phyloP scores from a whole-genome alignment of 305 asterid species.

The Fraxinus greggii region DNA sequence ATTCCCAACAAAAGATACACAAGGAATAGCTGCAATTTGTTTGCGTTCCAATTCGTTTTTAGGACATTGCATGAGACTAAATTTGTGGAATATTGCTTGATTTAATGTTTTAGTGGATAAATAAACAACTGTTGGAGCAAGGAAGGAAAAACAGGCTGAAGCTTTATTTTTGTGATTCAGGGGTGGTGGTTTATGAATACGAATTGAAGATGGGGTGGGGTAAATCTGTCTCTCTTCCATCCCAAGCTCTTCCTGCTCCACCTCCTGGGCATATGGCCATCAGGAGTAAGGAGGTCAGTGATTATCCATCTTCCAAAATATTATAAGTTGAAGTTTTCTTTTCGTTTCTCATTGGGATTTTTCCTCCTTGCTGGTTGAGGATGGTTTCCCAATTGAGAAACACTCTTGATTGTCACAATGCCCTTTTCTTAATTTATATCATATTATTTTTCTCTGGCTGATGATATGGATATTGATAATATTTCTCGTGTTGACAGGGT shows the following conservation, averaged over 20 bases:
- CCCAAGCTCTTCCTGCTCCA: conserved; percentile 98
- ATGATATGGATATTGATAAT: conserved; percentile 13
- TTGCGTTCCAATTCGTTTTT: background rate
- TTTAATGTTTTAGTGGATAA: background rate
- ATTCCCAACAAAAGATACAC: background rate
- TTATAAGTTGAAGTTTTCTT: conserved; percentile 1
- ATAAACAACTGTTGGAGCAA: conserved; percentile 9
- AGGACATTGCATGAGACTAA: background rate
- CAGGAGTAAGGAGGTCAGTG: conserved; percentile 87
- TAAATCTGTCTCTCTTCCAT: conserved; percentile 91
- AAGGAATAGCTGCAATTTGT: background rate
- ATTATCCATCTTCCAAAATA: conserved; percentile 3
- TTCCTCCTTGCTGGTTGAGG: background rate
- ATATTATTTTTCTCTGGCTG: conserved; percentile 16
- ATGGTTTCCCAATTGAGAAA: background rate
- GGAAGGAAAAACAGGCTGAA: background rate
- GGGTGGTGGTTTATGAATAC: conserved; percentile 90
- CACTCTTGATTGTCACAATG: background rate
- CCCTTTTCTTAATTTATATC: background rate
- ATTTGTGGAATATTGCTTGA: background rate
- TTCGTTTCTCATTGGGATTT: background rate
- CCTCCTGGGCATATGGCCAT: conserved; percentile 99
- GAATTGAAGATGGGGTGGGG: conserved; percentile 99
- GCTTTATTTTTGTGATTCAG: conserved; percentile 42
- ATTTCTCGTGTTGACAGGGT: conserved; percentile 56